Percentiles rank a stretch among this genome's conserved stretches.
Evolutionary conservation across 192 early-diverging fungal genomes (phyloP).

Genomic region (Podila epicladia): DNA sequence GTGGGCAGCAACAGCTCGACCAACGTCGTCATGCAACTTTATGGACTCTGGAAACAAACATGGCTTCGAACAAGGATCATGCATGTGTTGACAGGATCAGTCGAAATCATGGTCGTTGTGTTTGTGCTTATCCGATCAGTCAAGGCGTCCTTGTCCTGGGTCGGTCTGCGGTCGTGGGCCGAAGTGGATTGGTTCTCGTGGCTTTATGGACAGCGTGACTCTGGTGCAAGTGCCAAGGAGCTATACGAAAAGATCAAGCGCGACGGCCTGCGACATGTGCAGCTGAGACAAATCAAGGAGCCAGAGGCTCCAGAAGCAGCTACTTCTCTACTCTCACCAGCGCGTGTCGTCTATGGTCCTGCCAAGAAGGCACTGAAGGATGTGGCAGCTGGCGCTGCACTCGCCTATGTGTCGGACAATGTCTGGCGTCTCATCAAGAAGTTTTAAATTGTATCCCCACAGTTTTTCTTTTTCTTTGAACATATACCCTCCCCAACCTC

Average conservation of each 20-base stretch:
- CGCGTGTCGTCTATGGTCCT: conserved; percentile 32
- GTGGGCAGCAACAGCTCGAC: background rate
- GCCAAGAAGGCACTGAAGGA: conserved; percentile 28
- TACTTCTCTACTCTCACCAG: conserved; percentile 12
- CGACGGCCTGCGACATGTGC: conserved; percentile 22
- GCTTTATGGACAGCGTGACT: conserved; percentile 26
- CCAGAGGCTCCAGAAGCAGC: conserved; percentile 11
- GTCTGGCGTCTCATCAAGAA: conserved; percentile 26
- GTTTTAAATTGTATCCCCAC: background rate
- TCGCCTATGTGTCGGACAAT: conserved; percentile 31
- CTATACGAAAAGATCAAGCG: conserved; percentile 36
- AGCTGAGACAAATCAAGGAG: conserved; percentile 9
- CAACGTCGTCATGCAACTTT: conserved; percentile 23
- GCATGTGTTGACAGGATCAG: conserved; percentile 49
- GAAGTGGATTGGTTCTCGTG: conserved; percentile 27
- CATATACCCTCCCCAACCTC: background rate
- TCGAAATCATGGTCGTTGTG: conserved; percentile 43
- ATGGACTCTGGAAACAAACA: conserved; percentile 44
- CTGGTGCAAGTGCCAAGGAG: conserved; percentile 29
- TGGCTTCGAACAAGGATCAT: conserved; percentile 50
- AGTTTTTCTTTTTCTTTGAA: background rate
- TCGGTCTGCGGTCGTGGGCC: conserved; percentile 20
- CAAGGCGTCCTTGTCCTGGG: conserved; percentile 25
- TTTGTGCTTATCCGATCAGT: conserved; percentile 34
- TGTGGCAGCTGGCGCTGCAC: conserved; percentile 29